Evolutionary conservation across 306 rosid species (phyloP), one percentile per base, ranked within the genome.

Genomic region (Cajanus cajan): DNA sequence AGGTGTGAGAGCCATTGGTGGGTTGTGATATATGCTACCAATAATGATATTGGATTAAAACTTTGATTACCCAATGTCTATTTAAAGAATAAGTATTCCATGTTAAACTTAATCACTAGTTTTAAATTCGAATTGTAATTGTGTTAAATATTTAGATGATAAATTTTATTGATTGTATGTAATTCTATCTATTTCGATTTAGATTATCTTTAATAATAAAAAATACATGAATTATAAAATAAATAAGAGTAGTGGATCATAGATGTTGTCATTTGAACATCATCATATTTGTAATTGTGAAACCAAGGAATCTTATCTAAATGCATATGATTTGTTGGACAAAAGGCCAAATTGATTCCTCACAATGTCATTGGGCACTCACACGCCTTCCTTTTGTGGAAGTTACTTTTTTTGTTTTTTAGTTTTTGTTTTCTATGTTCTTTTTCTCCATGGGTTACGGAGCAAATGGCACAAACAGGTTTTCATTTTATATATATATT

Each of bases 231-330:
- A n/a, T n/a, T n/a, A n/a, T n/a, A n/a, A n/a, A n/a, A n/a, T n/a
- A n/a, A n/a, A n/a, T n/a, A n/a, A n/a, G n/a, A n/a, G n/a, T n/a
- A n/a, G n/a, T n/a, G n/a, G n/a, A n/a, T n/a, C n/a, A n/a, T n/a
- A 22, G 71, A 55, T 85, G 83, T 77, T 31, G 75, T 65, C 74
- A 81, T 84, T 66, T 70, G 51, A 71, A 43, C 67, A n/a, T 67
- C 63, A 61, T 80, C 50, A 41, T 51, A 57, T 14, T 25, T 70
- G 45, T 54, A 33, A 55, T 28, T 28, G 15, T 33, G 72, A 68
- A 47, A 64, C 36, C 39, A 3, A 4, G 63, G 81, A 87, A 84
- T 82, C 86, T 84, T 79, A 76, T 73, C 81, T 51, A 52, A 43
- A 54, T 84, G 78, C 82, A 78, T 48, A 74, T 43, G 57, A 31